phyloP scores from a whole-genome alignment of 108 stramenopile genomes.

The Epithemia pelagica region DNA sequence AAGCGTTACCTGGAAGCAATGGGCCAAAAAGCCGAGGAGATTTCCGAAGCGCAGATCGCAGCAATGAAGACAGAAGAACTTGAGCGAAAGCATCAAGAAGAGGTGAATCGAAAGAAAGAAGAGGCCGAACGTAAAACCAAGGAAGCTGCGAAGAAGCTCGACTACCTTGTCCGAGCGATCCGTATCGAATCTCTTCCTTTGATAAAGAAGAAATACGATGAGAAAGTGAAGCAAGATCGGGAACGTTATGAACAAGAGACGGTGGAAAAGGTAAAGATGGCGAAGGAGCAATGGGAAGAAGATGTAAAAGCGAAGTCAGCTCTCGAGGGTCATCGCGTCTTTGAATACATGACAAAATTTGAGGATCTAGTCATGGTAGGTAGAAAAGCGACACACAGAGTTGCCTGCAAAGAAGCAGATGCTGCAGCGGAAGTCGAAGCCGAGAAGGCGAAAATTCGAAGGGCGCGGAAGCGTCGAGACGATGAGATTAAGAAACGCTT shows the following conservation, averaged over 20 bases:
- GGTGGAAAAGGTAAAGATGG: slow-evolving; percentile 53
- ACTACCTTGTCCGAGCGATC: slow-evolving; percentile 91
- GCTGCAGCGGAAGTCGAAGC: slow-evolving; percentile 60
- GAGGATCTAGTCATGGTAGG: slow-evolving; percentile 63
- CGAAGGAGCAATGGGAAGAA: slow-evolving; percentile 67
- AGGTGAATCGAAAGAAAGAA: slow-evolving; percentile 86
- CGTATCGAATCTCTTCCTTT: slow-evolving; percentile 90
- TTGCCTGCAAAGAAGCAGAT: slow-evolving; percentile 59
- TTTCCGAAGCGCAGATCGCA: slow-evolving; percentile 73
- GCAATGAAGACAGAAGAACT: slow-evolving; percentile 62
- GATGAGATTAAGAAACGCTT: slow-evolving; percentile 40
- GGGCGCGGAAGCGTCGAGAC: slow-evolving; percentile 63
- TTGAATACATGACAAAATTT: slow-evolving; percentile 54
- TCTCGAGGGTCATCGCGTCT: slow-evolving; percentile 47
- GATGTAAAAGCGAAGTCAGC: slow-evolving; percentile 61
- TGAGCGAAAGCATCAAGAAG: slow-evolving; percentile 79
- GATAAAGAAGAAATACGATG: slow-evolving; percentile 73
- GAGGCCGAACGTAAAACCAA: slow-evolving; percentile 82
- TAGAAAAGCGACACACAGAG: slow-evolving; percentile 42
- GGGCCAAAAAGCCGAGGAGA: slow-evolving; percentile 82
- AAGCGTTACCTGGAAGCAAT: slow-evolving; percentile 70
- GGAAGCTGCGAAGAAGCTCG: slow-evolving; percentile 80
- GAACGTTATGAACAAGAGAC: slow-evolving; percentile 69
- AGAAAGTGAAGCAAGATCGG: slow-evolving; percentile 54
- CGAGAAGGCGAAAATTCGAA: slow-evolving; percentile 60